These are phyloP conservation scores for Hymenoscyphus linearis DNA, from an alignment of 2,329 filamentous ascomycete species.

Conservation along the genomic window DNA sequence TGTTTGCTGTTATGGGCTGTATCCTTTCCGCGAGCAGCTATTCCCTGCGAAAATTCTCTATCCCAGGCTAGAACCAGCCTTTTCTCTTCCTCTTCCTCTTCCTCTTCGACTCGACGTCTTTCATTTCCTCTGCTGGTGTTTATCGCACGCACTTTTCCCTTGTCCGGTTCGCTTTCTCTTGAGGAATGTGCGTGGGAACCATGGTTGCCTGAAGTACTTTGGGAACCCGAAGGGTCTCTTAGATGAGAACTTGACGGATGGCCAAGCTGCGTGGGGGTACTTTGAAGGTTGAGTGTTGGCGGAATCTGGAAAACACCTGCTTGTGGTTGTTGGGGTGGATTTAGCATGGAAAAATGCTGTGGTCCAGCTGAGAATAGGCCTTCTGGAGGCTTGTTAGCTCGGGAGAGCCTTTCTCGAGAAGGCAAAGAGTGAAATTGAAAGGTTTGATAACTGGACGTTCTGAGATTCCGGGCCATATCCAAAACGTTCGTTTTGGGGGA, in stretches of 20 bases:
- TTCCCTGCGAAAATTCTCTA: too few species aligned
- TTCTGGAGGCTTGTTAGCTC: neutral
- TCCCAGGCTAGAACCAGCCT: neutral
- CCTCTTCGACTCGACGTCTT: neutral
- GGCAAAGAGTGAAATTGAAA: neutral
- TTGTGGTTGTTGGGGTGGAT: neutral
- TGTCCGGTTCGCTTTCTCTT: neutral
- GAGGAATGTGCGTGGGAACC: neutral
- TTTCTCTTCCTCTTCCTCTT: neutral
- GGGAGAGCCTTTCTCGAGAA: neutral
- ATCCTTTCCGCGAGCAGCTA: too few species aligned
- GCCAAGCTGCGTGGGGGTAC: neutral
- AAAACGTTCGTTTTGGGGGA: too few species aligned
- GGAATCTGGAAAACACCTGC: neutral
- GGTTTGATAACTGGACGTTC: neutral
- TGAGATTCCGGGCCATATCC: neutral
- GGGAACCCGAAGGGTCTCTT: neutral
- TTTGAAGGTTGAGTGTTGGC: neutral
- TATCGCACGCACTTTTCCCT: neutral
- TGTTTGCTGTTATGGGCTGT: neutral
- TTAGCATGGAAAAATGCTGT: neutral
- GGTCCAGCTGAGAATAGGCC: neutral
- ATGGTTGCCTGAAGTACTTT: neutral
- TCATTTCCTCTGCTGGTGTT: neutral
- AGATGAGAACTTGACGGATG: neutral